phyloP scores from a whole-genome alignment of 129 eudicot species.

The Chrysanthemum lavandulifolium region DNA sequence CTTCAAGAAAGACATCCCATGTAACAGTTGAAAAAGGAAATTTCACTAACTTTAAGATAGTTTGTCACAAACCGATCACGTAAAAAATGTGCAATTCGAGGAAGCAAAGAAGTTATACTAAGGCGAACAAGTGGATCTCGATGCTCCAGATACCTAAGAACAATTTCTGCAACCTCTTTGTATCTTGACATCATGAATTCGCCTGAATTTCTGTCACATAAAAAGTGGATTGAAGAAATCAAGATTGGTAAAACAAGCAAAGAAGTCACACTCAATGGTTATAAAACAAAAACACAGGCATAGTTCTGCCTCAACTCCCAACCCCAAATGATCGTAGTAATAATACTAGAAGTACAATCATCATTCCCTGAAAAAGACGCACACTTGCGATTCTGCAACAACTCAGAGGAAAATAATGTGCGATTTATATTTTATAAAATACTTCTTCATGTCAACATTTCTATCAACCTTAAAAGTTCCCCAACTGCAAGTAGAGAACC shows the following conservation, averaged over 20 bases:
- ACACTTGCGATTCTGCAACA: not conserved
- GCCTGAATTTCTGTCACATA: slow-evolving; percentile 74
- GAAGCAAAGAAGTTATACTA: slow-evolving; percentile 95
- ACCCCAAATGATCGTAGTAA: not conserved
- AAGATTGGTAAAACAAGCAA: slow-evolving; percentile 2
- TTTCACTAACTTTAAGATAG: slow-evolving; percentile 67
- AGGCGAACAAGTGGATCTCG: slow-evolving; percentile 95
- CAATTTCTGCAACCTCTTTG: slow-evolving; percentile 97
- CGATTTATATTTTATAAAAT: not conserved
- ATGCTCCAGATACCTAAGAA: slow-evolving; percentile 89
- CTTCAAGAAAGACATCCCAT: slow-evolving; percentile 7
- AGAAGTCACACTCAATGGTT: not conserved
- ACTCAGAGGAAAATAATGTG: slow-evolving; percentile 8
- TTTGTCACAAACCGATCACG: slow-evolving; percentile 98
- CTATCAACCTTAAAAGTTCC: slow-evolving; percentile 89
- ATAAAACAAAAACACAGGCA: slow-evolving; percentile 2
- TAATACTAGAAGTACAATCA: not conserved
- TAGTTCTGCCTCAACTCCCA: no score
- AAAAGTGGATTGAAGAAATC: slow-evolving; percentile 12
- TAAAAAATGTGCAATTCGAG: slow-evolving; percentile 95
- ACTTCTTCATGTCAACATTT: slow-evolving; percentile 14
- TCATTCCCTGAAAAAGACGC: not conserved
- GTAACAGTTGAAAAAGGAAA: not conserved
- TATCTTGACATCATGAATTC: slow-evolving; percentile 99
- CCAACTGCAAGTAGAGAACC: slow-evolving; percentile 99